A percentile compares a stretch with the other conserved stretches of the same genome.
Conservation (phyloP, 2,329 filamentous ascomycete species). For the Myriosclerotinia scirpicola region DNA sequence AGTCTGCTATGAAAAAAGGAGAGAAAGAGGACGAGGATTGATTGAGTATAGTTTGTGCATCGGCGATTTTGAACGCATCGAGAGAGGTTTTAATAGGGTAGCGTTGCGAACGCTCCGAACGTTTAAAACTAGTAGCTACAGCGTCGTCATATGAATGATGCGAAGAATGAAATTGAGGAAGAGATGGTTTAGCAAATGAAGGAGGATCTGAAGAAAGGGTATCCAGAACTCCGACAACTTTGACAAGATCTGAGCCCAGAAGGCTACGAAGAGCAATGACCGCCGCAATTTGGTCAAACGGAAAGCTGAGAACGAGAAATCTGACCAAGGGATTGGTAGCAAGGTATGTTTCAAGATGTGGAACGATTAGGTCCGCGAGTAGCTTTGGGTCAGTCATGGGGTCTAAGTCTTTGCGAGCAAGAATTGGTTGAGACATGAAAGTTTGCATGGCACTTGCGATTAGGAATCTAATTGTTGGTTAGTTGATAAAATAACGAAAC, state of each 20-base stretch:
- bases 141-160: conserved; percentile 27
- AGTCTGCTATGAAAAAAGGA: conserved; percentile 52
- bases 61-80: background rate
- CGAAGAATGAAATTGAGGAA: conserved; percentile 25
- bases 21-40: conserved; percentile 39
- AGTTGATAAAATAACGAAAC: background rate
- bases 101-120: background rate
- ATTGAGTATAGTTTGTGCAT: background rate
- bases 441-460: conserved; percentile 61
- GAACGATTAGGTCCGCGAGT: conserved; percentile 58
- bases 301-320: conserved; percentile 60
- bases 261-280: conserved; percentile 58
- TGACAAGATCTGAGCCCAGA: conserved; percentile 56
- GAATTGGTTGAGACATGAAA: conserved; percentile 50
- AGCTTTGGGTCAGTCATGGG: conserved; percentile 55
- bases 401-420: conserved; percentile 51
- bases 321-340: conserved; percentile 52
- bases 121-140: conserved; percentile 4
- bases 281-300: conserved; percentile 55
- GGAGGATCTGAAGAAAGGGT: conserved; percentile 36
- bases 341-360: conserved; percentile 61
- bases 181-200: conserved; percentile 27
- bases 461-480: conserved; percentile 50
- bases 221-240: conserved; percentile 56
- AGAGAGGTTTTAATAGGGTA: conserved; percentile 5